Percentiles rank a stretch among this genome's conserved stretches.
These are phyloP conservation scores for Boletus semigastroideus DNA, from an alignment of 1,284 basidiomycete genomes.

Conservation along the genomic window DNA sequence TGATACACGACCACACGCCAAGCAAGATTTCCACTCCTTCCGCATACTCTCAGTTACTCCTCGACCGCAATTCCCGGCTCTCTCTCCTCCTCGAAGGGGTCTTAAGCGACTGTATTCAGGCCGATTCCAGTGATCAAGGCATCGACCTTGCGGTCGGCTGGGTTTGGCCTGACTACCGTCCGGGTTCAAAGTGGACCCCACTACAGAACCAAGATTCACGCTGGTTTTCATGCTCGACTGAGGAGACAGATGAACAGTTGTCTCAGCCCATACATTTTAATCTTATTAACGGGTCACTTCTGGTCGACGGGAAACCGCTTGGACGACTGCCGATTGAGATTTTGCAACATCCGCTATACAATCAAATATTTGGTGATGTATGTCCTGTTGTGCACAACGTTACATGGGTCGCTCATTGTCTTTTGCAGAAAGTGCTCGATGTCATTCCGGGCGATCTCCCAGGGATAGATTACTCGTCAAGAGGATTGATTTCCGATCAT, in stretches of 20 bases:
- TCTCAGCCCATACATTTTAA: slow-evolving; percentile 38
- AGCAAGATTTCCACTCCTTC: background rate
- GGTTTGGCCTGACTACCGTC: slow-evolving; percentile 39
- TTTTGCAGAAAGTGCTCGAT: slow-evolving; percentile 35
- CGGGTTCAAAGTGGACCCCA: slow-evolving; percentile 33
- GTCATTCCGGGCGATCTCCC: slow-evolving; percentile 35
- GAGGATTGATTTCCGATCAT: slow-evolving; percentile 22
- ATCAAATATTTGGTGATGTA: slow-evolving; percentile 36
- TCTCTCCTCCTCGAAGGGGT: slow-evolving; percentile 8
- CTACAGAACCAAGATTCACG: slow-evolving; percentile 29
- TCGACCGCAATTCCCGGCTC: slow-evolving; percentile 30
- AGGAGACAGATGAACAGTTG: background rate
- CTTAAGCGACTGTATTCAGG: slow-evolving; percentile 6
- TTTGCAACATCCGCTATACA: slow-evolving; percentile 9
- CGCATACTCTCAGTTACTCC: slow-evolving; percentile 10
- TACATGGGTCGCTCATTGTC: background rate
- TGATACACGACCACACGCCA: slow-evolving; percentile 2
- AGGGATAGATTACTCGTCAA: slow-evolving; percentile 38
- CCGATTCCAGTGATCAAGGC: slow-evolving; percentile 12
- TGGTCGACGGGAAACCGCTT: slow-evolving; percentile 42
- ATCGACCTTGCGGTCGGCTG: slow-evolving; percentile 36
- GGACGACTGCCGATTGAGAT: slow-evolving; percentile 39
- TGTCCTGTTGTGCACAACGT: background rate
- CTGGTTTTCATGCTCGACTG: slow-evolving; percentile 37
- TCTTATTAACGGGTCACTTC: slow-evolving; percentile 40